Evolutionary conservation across 2,329 filamentous ascomycete genomes (phyloP).

Genomic region (Ophiostoma montium): DNA sequence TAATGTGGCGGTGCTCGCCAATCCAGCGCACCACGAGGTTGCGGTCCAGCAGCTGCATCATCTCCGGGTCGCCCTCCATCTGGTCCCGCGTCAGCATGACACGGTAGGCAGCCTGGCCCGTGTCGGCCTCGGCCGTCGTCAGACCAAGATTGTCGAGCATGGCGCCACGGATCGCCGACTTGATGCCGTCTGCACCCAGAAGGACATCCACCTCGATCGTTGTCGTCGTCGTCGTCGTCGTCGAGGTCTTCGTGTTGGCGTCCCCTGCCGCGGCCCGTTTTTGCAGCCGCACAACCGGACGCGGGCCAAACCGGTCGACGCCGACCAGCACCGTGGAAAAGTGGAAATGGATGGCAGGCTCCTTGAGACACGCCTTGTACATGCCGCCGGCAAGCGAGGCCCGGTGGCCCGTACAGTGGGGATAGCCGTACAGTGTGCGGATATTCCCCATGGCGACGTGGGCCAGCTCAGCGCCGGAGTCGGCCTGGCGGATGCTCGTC

Average conservation of each 20-base stretch:
- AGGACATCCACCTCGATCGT: conserved; percentile 38
- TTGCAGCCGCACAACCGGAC: conserved; percentile 37
- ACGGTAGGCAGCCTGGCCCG: conserved; percentile 63
- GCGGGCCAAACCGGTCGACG: conserved; percentile 44
- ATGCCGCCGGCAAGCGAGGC: conserved; percentile 55
- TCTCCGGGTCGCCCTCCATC: conserved; percentile 52
- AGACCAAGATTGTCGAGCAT: conserved; percentile 40
- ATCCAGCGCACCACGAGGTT: conserved; percentile 63
- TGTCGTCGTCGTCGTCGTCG: conserved; percentile 16
- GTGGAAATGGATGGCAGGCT: conserved; percentile 52
- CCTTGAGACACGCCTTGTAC: conserved; percentile 52
- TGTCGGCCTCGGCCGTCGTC: conserved; percentile 46
- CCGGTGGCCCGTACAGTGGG: conserved; percentile 70
- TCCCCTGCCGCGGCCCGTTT: neutral
- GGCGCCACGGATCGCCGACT: conserved; percentile 33
- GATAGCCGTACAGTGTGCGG: conserved; percentile 52
- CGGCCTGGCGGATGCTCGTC: conserved; percentile 61
- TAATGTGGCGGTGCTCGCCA: conserved; percentile 60
- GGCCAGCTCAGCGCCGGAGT: conserved; percentile 52
- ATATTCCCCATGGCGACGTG: conserved; percentile 59
- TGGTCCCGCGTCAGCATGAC: conserved; percentile 59
- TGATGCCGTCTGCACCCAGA: conserved; percentile 42
- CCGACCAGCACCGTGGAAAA: conserved; percentile 44
- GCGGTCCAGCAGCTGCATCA: conserved; percentile 51
- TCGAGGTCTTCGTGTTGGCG: neutral